Base-by-base conservation (phyloP, 306 rosid genomes). In the Vicia sativa region DNA sequence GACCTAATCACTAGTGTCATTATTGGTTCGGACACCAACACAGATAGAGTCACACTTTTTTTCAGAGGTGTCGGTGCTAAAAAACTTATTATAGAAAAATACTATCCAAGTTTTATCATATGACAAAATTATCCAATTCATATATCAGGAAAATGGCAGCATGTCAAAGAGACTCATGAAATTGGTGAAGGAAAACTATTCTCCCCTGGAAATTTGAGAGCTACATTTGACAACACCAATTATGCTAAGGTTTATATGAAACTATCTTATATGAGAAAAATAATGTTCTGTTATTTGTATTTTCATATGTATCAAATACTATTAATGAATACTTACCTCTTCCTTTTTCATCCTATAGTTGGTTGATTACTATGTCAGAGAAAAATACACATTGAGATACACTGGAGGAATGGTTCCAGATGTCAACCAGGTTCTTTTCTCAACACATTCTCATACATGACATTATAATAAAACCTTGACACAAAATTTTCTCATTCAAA, bases 321-420 rank as follows among this genome's bases (percentile, higher is more conserved):
- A 34, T 7, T 34, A 34, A 45, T 42, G 39, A 61, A 67, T 16
- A 78, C 87, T 80, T 45, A 60, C 55, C 31, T 57, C 41, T 67
- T 68, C 64, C 19, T 61, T 56, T 75, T 23, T 71, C n/a, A 31
- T 42, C 34, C 49, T 77, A 68, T 83, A 95, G 99, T 82, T 95
- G 71, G 79, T 95, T 57, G 86, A 95, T 65, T 90, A 82, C 80
- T 95, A 90, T 74, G 82, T 95, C 55, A 84, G 67, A 49, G 96
- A 90, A 76, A 90, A 90, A 66, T 95, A 95, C 92, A 95, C 99
- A 39, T 67, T 95, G 87, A 86, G 99, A 87, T 95, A 95, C 81
- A 90, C 99, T 0, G 99, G 99, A 65, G 99, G 99, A 81, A 95
- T 95, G 99, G 99, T 95, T 55, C 99, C 99, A 0, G 99, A 95